Conservation (phyloP, 768 basidiomycete species). For the Porphyrellus cyaneotinctus region DNA sequence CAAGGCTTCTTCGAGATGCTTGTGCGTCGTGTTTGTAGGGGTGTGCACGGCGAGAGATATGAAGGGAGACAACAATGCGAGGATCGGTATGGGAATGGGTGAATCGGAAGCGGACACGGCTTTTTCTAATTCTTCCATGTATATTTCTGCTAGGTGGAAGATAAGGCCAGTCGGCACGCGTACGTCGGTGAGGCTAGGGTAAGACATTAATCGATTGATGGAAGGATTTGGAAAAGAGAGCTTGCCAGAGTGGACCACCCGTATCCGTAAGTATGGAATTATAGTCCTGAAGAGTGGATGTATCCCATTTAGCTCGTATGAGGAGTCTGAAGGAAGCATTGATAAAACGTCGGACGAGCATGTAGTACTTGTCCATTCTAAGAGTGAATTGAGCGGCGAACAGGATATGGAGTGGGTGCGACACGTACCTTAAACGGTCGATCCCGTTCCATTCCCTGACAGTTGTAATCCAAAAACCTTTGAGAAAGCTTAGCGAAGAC, state of each 20-base stretch:
- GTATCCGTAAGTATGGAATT: constrained; percentile 58
- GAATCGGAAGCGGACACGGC: constrained; percentile 34
- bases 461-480: constrained; percentile 87
- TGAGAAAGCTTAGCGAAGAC: constrained; percentile 70
- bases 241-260: constrained; percentile 87
- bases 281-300: constrained; percentile 50
- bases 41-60: constrained; percentile 68
- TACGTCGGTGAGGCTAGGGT: constrained; percentile 57
- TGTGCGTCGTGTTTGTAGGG: constrained; percentile 57
- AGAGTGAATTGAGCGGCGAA: background rate
- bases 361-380: constrained; percentile 97
- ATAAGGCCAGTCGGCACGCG: constrained; percentile 74
- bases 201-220: constrained; percentile 4
- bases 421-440: constrained; percentile 75
- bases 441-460: constrained; percentile 94
- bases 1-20: constrained; percentile 65
- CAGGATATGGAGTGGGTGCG: background rate
- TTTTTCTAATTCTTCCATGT: constrained; percentile 84
- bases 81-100: constrained; percentile 44
- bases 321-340: constrained; percentile 84
- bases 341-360: constrained; percentile 86
- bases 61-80: constrained; percentile 65
- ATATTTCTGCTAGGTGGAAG: constrained; percentile 88
- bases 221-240: background rate
- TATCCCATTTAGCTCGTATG: constrained; percentile 65